Evolutionary conservation across 1,284 basidiomycete species (phyloP).

Genomic region (Cutaneotrichosporon daszewskae): DNA sequence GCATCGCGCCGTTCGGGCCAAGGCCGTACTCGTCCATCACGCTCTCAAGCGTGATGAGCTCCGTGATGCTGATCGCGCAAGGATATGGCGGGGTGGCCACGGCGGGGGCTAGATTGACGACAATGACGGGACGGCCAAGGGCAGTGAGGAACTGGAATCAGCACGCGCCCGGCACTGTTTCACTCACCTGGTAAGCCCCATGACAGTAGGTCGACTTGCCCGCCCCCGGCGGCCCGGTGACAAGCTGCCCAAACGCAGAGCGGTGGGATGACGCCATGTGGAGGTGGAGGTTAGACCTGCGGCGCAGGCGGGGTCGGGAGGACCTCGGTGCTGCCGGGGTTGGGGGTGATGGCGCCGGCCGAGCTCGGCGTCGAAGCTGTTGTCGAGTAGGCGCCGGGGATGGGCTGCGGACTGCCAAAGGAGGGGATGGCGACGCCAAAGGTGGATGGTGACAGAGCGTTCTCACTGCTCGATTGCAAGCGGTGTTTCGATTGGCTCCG

Average conservation of each 20-base stretch:
- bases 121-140: slow-evolving; percentile 72
- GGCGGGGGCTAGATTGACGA: slow-evolving; percentile 95
- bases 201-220: slow-evolving; percentile 93
- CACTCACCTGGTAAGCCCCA: slow-evolving; percentile 69
- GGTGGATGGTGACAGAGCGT: slow-evolving; percentile 9
- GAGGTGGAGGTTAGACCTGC: slow-evolving; percentile 13
- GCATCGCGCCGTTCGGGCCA: slow-evolving; percentile 94
- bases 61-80: slow-evolving; percentile 77
- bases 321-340: slow-evolving; percentile 1
- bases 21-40: slow-evolving; percentile 81
- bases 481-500: slow-evolving; percentile 11
- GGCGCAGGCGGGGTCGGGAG: background rate
- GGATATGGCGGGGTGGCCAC: slow-evolving; percentile 85
- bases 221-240: slow-evolving; percentile 86
- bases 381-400: background rate
- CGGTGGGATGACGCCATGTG: slow-evolving; percentile 20
- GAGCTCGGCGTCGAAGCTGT: background rate
- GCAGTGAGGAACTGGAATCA: slow-evolving; percentile 67
- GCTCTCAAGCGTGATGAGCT: slow-evolving; percentile 79
- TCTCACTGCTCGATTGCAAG: background rate
- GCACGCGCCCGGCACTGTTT: background rate
- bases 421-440: slow-evolving; percentile 9
- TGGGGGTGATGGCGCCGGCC: background rate
- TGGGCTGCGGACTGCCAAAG: no score
- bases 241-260: slow-evolving; percentile 51